These are phyloP conservation scores for Desmodesmus armatus DNA, from an alignment of 139 green algal species.

Conservation along the genomic window DNA sequence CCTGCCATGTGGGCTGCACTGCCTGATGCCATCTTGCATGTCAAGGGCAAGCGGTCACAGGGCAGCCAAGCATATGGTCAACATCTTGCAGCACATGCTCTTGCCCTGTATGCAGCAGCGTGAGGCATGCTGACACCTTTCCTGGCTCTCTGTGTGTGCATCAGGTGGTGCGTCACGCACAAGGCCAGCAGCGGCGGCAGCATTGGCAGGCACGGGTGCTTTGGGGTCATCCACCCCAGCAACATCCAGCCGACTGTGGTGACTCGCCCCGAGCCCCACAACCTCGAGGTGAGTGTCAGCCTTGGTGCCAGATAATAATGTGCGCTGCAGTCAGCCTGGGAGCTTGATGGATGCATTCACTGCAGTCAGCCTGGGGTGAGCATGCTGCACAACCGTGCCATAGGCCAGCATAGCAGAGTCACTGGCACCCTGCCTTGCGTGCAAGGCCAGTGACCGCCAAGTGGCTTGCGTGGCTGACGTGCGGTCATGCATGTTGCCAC, in stretches of 20 bases:
- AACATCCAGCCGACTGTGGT: conserved; percentile 79
- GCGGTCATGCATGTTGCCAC: no score
- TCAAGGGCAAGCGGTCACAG: no score
- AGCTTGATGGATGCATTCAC: not conserved
- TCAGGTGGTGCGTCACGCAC: conserved; percentile 77
- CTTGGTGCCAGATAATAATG: not conserved
- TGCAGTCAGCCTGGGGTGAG: not conserved
- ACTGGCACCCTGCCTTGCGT: no score
- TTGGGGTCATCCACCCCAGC: conserved; percentile 64
- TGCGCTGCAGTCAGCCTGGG: not conserved
- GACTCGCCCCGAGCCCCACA: conserved; percentile 87
- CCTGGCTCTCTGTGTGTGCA: not conserved
- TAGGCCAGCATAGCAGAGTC: not conserved
- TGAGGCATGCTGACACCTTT: no score
- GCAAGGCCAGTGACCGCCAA: no score
- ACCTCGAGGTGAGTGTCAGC: conserved; percentile 74
- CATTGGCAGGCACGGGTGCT: conserved; percentile 67
- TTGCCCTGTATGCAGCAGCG: no score
- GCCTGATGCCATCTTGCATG: no score
- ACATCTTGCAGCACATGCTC: no score
- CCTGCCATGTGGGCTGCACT: no score
- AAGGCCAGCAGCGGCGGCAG: conserved; percentile 58
- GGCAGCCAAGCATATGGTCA: no score
- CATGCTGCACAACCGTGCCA: not conserved
- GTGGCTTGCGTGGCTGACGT: no score